phyloP scores from a whole-genome alignment of 2,329 filamentous ascomycete genomes.

The Fusarium pseudonygamai region DNA sequence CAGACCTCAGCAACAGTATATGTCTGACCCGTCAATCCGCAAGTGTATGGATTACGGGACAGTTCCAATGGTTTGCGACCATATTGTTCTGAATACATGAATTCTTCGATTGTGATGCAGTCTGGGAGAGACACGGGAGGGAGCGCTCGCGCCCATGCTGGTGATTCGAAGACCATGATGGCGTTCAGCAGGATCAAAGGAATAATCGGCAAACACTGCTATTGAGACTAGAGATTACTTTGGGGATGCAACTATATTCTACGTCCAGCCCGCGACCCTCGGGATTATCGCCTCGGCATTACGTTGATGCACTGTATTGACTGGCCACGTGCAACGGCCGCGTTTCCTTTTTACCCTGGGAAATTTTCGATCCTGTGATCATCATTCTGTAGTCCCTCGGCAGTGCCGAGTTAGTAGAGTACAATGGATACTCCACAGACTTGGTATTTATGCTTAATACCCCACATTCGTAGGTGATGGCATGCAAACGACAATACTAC shows the following conservation, averaged over 20 bases:
- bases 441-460: not conserved
- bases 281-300: not conserved
- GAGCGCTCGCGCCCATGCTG: not conserved
- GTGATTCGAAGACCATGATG: not conserved
- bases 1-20: not conserved
- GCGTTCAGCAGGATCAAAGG: no score
- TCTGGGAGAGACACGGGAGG: not conserved
- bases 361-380: not conserved
- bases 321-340: rapidly evolving
- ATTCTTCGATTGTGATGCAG: not conserved
- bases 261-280: not conserved
- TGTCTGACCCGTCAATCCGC: not conserved
- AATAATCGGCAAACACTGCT: rapidly evolving
- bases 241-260: not conserved
- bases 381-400: not conserved
- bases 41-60: not conserved
- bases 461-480: not conserved
- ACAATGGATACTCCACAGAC: not conserved
- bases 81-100: not conserved
- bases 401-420: not conserved
- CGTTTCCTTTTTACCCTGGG: not conserved
- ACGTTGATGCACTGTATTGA: not conserved
- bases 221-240: rapidly evolving
- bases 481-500: no score
- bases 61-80: not conserved